Evolutionary conservation across 2,329 filamentous ascomycete species (phyloP).

Genomic region (Botrytis sinoallii): DNA sequence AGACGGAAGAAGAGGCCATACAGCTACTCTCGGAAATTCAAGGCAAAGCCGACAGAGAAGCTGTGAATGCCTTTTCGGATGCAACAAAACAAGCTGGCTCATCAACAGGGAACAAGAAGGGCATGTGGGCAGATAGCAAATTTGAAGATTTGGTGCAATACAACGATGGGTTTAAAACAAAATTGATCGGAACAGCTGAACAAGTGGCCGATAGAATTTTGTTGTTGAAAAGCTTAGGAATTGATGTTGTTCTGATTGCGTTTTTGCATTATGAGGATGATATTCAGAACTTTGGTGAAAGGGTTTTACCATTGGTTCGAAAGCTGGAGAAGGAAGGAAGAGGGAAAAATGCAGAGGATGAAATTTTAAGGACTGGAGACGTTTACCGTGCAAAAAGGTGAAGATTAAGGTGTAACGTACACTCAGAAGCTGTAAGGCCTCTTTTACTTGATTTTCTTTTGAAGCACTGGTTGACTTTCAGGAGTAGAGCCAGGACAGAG

Average conservation of each 20-base stretch:
- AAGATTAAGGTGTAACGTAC: neutral
- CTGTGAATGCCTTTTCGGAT: constrained; percentile 48
- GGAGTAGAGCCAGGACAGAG: neutral
- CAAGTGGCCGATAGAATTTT: constrained; percentile 50
- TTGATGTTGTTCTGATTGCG: constrained; percentile 45
- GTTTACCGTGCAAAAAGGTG: constrained; percentile 40
- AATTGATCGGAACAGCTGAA: constrained; percentile 50
- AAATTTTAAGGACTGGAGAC: constrained; percentile 47
- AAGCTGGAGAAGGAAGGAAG: constrained; percentile 47
- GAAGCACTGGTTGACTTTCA: neutral
- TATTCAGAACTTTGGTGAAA: constrained; percentile 47
- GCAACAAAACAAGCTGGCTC: constrained; percentile 50
- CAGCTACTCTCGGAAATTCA: constrained; percentile 50
- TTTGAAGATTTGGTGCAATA: constrained; percentile 54
- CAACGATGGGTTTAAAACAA: constrained; percentile 55
- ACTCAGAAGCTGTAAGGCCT: neutral
- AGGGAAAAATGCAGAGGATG: constrained; percentile 46
- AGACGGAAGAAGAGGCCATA: constrained; percentile 50
- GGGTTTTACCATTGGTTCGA: constrained; percentile 48
- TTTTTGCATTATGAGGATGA: constrained; percentile 54
- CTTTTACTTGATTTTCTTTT: neutral
- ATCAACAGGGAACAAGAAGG: constrained; percentile 46
- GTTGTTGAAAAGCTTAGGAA: constrained; percentile 45
- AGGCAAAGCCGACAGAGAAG: constrained; percentile 50
- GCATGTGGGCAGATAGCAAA: constrained; percentile 53